Conservation (phyloP, 2,329 filamentous ascomycete genomes). For the Talaromyces sp. region DNA sequence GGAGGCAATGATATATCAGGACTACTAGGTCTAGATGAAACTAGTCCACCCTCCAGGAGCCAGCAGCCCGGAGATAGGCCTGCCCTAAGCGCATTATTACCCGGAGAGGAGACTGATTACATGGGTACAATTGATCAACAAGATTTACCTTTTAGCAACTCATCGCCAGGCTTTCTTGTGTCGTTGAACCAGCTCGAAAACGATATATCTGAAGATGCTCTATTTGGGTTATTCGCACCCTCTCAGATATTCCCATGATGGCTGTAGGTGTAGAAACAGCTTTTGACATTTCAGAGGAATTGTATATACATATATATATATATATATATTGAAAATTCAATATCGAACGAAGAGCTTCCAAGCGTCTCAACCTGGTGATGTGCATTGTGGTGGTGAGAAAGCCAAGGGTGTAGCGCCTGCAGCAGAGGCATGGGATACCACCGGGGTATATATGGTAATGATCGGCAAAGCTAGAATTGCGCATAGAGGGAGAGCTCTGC, state of each 20-base stretch:
- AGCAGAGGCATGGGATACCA: too few relatives aligned
- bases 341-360: too few relatives aligned
- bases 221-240: constrained; percentile 9
- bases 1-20: background rate
- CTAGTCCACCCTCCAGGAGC: background rate
- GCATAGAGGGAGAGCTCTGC: too few relatives aligned
- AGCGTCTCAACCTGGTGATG: too few relatives aligned
- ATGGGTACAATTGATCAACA: background rate
- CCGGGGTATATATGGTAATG: too few relatives aligned
- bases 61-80: background rate
- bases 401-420: too few relatives aligned
- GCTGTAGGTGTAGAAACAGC: background rate
- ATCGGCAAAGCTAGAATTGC: too few relatives aligned
- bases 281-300: too few relatives aligned
- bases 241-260: background rate
- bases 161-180: constrained; percentile 7
- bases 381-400: too few relatives aligned
- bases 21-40: background rate
- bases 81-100: background rate
- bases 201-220: constrained; percentile 9
- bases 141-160: background rate
- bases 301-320: too few relatives aligned
- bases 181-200: constrained; percentile 11
- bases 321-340: too few relatives aligned
- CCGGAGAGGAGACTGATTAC: background rate